Evolutionary conservation across 73 alveolate species (phyloP), one percentile per base, ranked within the genome.

Genomic region (Stentor roeselii): DNA sequence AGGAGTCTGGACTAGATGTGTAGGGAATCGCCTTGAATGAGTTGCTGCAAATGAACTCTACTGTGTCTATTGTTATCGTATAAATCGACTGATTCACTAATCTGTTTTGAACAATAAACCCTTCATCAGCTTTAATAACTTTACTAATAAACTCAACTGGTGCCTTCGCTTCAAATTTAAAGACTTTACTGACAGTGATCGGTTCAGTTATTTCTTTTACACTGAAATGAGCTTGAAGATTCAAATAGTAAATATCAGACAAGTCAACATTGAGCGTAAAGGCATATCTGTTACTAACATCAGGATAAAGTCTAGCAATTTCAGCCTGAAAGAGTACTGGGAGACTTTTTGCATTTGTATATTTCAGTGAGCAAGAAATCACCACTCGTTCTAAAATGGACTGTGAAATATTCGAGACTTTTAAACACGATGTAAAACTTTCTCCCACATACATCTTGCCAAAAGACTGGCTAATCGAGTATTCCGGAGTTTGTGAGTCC

Each of bases 401-500:
- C 34, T 67, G 80, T 30, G 80, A 67, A 30, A 67, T 67, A 34
- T 67, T 67, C 15, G 80, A 67, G 37, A 67, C 34, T 2, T 32
- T 67, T 21, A 67, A 40, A 32, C 80, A 67, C 27, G 41, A 67
- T 21, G 80, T 67, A 67, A 67, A 67, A 34, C 80, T 67, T 67
- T 67, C 80, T n/a, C 80, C 80, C 27, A 67, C 80, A 67, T 67
- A 67, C 80, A 67, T 67, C 34, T 67, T 67, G 2, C 80, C 80
- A 34, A 67, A 67, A 11, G 80, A 67, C 14, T 36, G 50, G 11
- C 41, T 21, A 34, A 67, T 67, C 50, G 21, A 21, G 42, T 67
- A 67, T 14, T 67, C 80, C 11, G 80, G 80, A 11, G 80, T 67
- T 0, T 15, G 21, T 21, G 34, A 40, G 41, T 67, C 80, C 21